Evolutionary conservation across 352 stramenopile species (phyloP).

Genomic region (Phytophthora multivora): DNA sequence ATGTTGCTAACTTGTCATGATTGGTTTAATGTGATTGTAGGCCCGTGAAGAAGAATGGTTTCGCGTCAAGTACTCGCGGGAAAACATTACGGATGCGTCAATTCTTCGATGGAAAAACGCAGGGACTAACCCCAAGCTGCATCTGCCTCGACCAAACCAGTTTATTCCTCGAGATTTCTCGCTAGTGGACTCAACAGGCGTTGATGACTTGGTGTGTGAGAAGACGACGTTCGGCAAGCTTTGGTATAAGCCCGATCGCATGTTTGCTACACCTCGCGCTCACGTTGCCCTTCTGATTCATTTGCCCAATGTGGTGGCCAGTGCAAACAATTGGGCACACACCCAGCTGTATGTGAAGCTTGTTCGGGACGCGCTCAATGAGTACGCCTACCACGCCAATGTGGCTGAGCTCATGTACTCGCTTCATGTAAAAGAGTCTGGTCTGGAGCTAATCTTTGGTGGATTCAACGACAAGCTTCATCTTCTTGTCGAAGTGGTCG

Average conservation of each 20-base stretch:
- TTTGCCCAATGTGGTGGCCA: slow-evolving; percentile 53
- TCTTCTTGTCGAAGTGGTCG: slow-evolving; percentile 67
- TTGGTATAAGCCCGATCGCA: slow-evolving; percentile 67
- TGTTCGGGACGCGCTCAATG: slow-evolving; percentile 68
- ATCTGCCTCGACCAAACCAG: slow-evolving; percentile 62
- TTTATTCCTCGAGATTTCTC: slow-evolving; percentile 78
- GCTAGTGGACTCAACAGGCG: slow-evolving; percentile 41
- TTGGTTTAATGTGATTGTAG: slow-evolving; percentile 20
- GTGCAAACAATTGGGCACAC: slow-evolving; percentile 42
- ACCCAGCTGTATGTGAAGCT: slow-evolving; percentile 69
- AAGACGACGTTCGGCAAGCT: slow-evolving; percentile 53
- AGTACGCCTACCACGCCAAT: slow-evolving; percentile 77
- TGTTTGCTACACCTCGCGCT: slow-evolving; percentile 66
- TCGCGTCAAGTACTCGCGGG: slow-evolving; percentile 56
- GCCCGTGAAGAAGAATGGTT: slow-evolving; percentile 67
- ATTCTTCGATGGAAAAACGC: slow-evolving; percentile 48
- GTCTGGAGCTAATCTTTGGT: slow-evolving; percentile 70
- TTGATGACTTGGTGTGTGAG: slow-evolving; percentile 37
- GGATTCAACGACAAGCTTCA: slow-evolving; percentile 80
- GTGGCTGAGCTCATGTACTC: slow-evolving; percentile 78
- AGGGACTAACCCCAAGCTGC: slow-evolving; percentile 45
- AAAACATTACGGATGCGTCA: slow-evolving; percentile 38
- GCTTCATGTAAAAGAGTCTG: slow-evolving; percentile 64
- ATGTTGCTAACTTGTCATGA: slow-evolving; percentile 1
- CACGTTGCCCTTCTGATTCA: slow-evolving; percentile 60